A percentile compares a stretch with the other conserved stretches of the same genome.
Evolutionary conservation across 2,329 filamentous ascomycete genomes (phyloP).

Genomic region (Penicillium sp.): DNA sequence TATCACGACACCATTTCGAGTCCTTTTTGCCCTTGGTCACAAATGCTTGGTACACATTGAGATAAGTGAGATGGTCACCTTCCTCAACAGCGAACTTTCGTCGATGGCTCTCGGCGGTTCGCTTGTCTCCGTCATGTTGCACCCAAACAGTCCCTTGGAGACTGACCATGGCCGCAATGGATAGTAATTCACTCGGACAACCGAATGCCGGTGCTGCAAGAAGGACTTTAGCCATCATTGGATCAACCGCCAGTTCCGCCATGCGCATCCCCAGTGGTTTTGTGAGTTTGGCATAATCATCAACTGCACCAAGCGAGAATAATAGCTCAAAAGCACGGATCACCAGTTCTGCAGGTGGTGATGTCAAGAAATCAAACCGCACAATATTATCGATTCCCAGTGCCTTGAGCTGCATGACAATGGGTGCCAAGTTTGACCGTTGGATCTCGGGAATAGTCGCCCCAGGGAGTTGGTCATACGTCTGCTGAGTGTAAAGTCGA

Average conservation of each 20-base stretch:
- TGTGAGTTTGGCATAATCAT: conserved; percentile 86
- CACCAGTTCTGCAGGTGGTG: conserved; percentile 80
- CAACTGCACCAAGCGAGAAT: conserved; percentile 79
- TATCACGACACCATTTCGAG: conserved; percentile 78
- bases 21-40: conserved; percentile 79
- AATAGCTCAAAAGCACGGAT: conserved; percentile 83
- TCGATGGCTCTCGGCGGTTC: conserved; percentile 68
- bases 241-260: conserved; percentile 89
- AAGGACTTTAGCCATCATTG: conserved; percentile 90
- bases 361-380: conserved; percentile 82
- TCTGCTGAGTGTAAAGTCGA: conserved; percentile 78
- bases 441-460: conserved; percentile 86
- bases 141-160: conserved; percentile 82
- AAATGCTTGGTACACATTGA: conserved; percentile 93
- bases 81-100: conserved; percentile 87
- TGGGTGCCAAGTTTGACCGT: conserved; percentile 81
- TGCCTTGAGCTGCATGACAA: conserved; percentile 88
- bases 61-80: conserved; percentile 86
- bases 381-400: conserved; percentile 92
- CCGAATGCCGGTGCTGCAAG: conserved; percentile 71
- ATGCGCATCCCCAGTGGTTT: conserved; percentile 82
- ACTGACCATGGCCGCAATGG: conserved; percentile 91
- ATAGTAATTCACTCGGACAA: conserved; percentile 81
- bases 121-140: conserved; percentile 72
- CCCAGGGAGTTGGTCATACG: conserved; percentile 64